A percentile compares a stretch with the other conserved stretches of the same genome.
Conservation (phyloP, 345 rosid genomes). For the Eucalyptus brandiana region DNA sequence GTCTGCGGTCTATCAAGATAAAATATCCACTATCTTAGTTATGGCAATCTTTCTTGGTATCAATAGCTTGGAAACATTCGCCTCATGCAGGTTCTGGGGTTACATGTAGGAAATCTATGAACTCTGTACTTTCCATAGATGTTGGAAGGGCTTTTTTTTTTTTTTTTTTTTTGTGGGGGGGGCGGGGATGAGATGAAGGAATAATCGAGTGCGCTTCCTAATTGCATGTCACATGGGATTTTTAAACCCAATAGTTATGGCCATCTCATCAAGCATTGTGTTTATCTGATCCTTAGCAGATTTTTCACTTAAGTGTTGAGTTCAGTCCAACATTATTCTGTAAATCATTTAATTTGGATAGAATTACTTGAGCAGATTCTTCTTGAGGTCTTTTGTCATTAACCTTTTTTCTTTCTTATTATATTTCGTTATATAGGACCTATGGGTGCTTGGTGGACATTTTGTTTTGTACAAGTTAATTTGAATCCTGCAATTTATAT, state of each 20-base stretch:
- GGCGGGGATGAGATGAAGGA: neutral
- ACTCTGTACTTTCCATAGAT: neutral
- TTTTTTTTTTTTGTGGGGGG: neutral
- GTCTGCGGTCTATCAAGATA: neutral
- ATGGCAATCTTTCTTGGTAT: neutral
- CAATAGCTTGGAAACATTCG: neutral
- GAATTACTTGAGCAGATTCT: neutral
- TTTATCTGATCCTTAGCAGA: neutral
- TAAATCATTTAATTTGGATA: neutral
- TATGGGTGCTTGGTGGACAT: neutral
- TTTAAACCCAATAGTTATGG: neutral
- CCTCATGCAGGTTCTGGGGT: neutral
- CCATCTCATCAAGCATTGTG: neutral
- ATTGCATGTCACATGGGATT: neutral
- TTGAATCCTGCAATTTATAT: neutral
- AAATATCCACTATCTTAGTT: neutral
- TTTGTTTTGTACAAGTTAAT: neutral
- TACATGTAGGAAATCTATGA: neutral
- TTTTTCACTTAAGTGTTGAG: neutral
- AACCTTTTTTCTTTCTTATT: neutral
- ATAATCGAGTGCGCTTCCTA: neutral
- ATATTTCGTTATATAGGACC: neutral
- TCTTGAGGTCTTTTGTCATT: neutral
- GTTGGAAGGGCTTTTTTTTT: neutral
- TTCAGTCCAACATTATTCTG: neutral